A percentile compares a stretch with the other conserved stretches of the same genome.
These are phyloP conservation scores for Crucibulum parvulum DNA, from an alignment of 1,284 basidiomycete genomes.

Conservation along the genomic window DNA sequence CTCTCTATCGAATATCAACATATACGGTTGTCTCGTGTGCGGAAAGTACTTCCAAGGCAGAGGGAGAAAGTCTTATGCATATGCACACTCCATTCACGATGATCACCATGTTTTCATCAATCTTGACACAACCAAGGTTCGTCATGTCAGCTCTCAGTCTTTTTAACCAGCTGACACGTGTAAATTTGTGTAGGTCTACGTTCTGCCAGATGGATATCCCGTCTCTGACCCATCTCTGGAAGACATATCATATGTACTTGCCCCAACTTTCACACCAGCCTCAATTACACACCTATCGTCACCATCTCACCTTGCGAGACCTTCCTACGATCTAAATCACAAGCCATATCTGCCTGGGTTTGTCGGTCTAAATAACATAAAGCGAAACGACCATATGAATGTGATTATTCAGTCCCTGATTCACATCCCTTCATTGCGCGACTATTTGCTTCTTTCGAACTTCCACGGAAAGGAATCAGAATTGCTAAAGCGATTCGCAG, in stretches of 20 bases:
- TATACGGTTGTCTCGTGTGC: constrained; percentile 97
- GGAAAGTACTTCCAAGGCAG: constrained; percentile 99
- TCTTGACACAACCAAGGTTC: constrained; percentile 88
- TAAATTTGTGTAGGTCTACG: constrained; percentile 79
- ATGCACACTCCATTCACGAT: constrained; percentile 96
- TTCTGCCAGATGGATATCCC: constrained; percentile 96
- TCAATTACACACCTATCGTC: constrained; percentile 62
- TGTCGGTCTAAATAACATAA: constrained; percentile 98
- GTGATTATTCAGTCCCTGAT: constrained; percentile 94
- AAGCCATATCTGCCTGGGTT: constrained; percentile 92
- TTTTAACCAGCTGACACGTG: constrained; percentile 13
- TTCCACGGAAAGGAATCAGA: constrained; percentile 82
- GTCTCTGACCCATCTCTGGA: constrained; percentile 96
- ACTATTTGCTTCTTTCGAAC: constrained; percentile 83
- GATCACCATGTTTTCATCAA: constrained; percentile 99
- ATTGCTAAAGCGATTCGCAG: constrained; percentile 86
- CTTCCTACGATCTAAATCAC: constrained; percentile 85
- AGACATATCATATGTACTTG: constrained; percentile 92
- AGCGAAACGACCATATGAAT: constrained; percentile 97
- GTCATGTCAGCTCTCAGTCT: constrained; percentile 12
- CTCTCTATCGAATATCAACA: constrained; percentile 95
- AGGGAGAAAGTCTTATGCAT: constrained; percentile 92
- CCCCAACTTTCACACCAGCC: constrained; percentile 78
- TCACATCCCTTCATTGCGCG: constrained; percentile 90
- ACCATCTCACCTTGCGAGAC: constrained; percentile 66